Evolutionary conservation across 352 stramenopile species (phyloP).

Genomic region (Globisporangium acanthophoron): DNA sequence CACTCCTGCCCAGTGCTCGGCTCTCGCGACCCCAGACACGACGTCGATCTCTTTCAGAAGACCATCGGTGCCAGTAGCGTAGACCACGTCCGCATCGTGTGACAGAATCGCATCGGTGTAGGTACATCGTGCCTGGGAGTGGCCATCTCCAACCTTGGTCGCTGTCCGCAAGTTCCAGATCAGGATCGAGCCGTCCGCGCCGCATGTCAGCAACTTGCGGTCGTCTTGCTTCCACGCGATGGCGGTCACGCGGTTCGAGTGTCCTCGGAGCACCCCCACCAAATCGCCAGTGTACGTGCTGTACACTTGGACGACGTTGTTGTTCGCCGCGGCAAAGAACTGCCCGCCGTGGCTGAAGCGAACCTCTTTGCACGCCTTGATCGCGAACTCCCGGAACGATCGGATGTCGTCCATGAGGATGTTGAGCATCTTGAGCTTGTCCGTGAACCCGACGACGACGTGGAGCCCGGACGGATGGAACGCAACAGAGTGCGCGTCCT

Average conservation of each 20-base stretch:
- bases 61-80: constrained; percentile 88
- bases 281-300: constrained; percentile 75
- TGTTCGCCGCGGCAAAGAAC: constrained; percentile 87
- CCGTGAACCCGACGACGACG: constrained; percentile 88
- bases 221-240: constrained; percentile 80
- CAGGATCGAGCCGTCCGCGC: constrained; percentile 70
- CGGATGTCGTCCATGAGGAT: constrained; percentile 94
- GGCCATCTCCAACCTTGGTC: constrained; percentile 71
- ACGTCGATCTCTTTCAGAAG: constrained; percentile 89
- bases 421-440: constrained; percentile 93
- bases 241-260: constrained; percentile 80
- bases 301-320: constrained; percentile 87
- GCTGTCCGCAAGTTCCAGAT: constrained; percentile 73
- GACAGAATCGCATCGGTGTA: constrained; percentile 64
- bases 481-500: constrained; percentile 84
- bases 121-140: constrained; percentile 68
- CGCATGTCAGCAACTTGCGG: constrained; percentile 66
- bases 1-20: constrained; percentile 52
- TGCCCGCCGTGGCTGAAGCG: constrained; percentile 89
- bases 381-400: constrained; percentile 84
- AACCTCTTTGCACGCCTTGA: constrained; percentile 91
- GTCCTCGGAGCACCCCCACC: constrained; percentile 59
- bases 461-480: constrained; percentile 90
- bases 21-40: constrained; percentile 42
- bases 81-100: constrained; percentile 66